Evolutionary conservation across 2,329 filamentous ascomycete species (phyloP).

Genomic region (Beauveria sp.): DNA sequence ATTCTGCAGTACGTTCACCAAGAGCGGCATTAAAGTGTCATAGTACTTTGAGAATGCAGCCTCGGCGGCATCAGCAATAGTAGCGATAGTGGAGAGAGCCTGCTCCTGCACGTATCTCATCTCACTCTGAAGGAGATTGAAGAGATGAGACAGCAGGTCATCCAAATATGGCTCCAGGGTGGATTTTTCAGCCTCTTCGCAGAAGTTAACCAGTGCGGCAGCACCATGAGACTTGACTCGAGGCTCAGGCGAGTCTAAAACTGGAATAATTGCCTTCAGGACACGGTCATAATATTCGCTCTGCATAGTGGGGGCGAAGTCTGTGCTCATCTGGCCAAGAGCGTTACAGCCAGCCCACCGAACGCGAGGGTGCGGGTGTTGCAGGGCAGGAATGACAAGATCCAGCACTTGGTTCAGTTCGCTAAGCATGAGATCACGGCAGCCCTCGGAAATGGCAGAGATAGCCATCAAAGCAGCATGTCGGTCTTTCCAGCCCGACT

Average conservation of each 20-base stretch:
- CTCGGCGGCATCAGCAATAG: conserved; percentile 96
- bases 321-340: conserved; percentile 98
- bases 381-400: conserved; percentile 84
- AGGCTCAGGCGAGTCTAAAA: conserved; percentile 80
- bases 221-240: conserved; percentile 95
- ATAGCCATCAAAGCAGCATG: conserved; percentile 98
- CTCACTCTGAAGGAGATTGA: conserved; percentile 79
- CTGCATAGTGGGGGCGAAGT: conserved; percentile 97
- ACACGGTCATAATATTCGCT: conserved; percentile 86
- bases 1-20: conserved; percentile 81
- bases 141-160: conserved; percentile 73
- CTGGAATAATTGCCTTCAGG: conserved; percentile 84
- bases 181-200: conserved; percentile 91
- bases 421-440: conserved; percentile 88
- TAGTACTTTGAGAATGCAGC: conserved; percentile 94
- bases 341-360: conserved; percentile 97
- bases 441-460: conserved; percentile 95
- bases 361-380: conserved; percentile 85
- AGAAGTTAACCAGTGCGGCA: conserved; percentile 97
- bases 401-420: conserved; percentile 92
- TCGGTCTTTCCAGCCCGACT: conserved; percentile 88
- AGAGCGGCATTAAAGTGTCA: conserved; percentile 86
- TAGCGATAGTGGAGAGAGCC: conserved; percentile 93
- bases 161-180: conserved; percentile 91
- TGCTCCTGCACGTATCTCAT: conserved; percentile 98